Percentiles rank a stretch among this genome's conserved stretches.
These are phyloP conservation scores for Niveomyces coronatus DNA, from an alignment of 2,329 filamentous ascomycete species.

Conservation along the genomic window DNA sequence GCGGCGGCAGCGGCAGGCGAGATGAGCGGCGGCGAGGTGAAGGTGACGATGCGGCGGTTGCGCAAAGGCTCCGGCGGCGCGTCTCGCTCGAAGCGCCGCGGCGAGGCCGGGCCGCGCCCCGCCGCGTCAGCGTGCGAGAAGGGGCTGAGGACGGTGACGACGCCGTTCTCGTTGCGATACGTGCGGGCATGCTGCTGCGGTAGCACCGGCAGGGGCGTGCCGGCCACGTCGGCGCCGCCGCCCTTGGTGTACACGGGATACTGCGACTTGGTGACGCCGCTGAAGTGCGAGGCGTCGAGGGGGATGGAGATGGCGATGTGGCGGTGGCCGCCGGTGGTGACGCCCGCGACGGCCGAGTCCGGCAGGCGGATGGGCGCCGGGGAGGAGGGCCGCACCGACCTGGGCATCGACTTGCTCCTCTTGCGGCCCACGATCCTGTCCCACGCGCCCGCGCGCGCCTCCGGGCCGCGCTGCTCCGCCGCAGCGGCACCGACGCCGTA, in stretches of 20 bases:
- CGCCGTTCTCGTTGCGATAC: conserved; percentile 24
- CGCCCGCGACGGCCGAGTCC: conserved; percentile 45
- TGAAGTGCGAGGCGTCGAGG: conserved; percentile 36
- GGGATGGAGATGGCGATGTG: conserved; percentile 54
- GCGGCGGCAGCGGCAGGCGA: too few relatives aligned
- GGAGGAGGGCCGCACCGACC: too few relatives aligned
- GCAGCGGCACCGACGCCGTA: conserved; percentile 18
- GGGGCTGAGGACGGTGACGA: conserved; percentile 25
- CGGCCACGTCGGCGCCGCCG: background rate
- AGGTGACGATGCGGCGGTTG: conserved; percentile 6
- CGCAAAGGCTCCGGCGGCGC: conserved; percentile 4
- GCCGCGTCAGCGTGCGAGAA: conserved; percentile 16
- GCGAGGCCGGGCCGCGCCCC: conserved; percentile 6
- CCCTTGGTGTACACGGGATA: conserved; percentile 19
- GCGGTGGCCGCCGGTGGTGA: conserved; percentile 40
- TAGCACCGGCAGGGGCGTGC: conserved; percentile 14
- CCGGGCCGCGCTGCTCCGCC: conserved; percentile 24
- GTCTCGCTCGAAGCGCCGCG: conserved; percentile 5
- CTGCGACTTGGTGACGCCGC: conserved; percentile 21
- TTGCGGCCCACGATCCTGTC: conserved; percentile 27
- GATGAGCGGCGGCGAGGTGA: conserved; percentile 1
- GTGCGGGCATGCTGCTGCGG: conserved; percentile 20
- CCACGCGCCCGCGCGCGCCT: too few relatives aligned
- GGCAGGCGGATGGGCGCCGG: conserved; percentile 33
- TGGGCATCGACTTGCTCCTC: conserved; percentile 25